Evolutionary conservation across 2,329 filamentous ascomycete species (phyloP), one percentile per base, ranked within the genome.

Genomic region (Penicillium sp.): DNA sequence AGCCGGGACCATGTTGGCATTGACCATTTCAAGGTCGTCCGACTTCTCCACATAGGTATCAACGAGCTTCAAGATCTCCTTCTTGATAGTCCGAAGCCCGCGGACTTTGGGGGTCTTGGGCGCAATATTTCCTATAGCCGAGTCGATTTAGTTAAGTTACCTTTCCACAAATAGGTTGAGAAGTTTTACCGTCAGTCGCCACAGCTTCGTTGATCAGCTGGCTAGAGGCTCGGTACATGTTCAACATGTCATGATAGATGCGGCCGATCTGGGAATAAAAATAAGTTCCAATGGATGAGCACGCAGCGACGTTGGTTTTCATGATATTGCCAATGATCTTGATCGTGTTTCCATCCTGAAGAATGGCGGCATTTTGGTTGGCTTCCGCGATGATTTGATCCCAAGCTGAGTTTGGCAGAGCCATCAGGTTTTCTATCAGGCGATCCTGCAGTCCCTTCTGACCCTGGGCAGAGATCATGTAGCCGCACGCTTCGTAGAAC

Each of bases 221-320:
- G 64, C 91, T 97, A n/a, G 91, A 93, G 27, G 91, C 93, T 36
- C 89, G 86, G 68, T 97, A 98, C 94, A 98, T 98, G 59, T 93
- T 91, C 41, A 98, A 75, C 91, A 98, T 97, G 63, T 98, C 93
- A 54, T 94, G 83, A 67, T 97, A 98, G 55, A 98, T 97, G 41
- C 89, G 85, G 27, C 91, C 93, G 56, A 98, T 95, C 64, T 98
- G 93, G 9, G 93, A 91, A 61, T 95, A 96, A 68, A 98, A 98
- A 70, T 97, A 98, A 36, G 87, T 83, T 21, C 94, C 93, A 43
- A 98, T 93, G 1, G 93, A 97, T 23, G 87, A 87, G 67, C 93
- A 98, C 23, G 93, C 93, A n/a, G 94, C 91, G 4, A 98, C 93
- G 58, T 98, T 98, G 1, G 93, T 98, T 79, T 98, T 98, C 93